Percentiles rank a stretch among this genome's conserved stretches.
Conservation (phyloP, 2,329 filamentous ascomycete genomes). For the Beauveria australis region DNA sequence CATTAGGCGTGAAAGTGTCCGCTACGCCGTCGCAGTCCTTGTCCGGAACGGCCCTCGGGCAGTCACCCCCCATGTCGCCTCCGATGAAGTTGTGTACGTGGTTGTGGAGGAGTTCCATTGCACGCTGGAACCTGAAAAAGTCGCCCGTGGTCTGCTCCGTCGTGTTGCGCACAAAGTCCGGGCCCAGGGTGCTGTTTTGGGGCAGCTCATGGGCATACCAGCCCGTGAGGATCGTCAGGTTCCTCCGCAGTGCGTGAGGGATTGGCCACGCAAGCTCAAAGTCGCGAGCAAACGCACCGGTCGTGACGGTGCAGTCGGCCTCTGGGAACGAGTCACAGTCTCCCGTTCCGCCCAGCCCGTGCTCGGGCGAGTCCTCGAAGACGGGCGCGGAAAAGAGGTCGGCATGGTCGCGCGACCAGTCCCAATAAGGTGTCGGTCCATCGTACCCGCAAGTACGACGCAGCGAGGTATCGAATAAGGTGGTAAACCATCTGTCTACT, state of each 20-base stretch:
- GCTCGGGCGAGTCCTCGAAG: not conserved
- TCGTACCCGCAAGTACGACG: not conserved
- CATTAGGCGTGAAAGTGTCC: not conserved
- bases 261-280: not conserved
- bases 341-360: not conserved
- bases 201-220: not conserved
- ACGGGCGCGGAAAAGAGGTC: not conserved
- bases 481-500: not conserved
- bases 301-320: not conserved
- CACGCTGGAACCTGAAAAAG: not conserved
- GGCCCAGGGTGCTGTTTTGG: not conserved
- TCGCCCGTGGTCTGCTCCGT: not conserved
- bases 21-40: not conserved
- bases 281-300: not conserved
- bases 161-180: not conserved
- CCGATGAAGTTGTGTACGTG: not conserved
- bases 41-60: not conserved
- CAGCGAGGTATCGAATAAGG: not conserved
- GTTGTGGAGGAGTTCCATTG: not conserved
- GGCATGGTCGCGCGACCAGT: conserved; percentile 7
- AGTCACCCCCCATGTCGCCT: not conserved
- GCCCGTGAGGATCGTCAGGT: not conserved
- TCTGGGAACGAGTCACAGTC: not conserved
- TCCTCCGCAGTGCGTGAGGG: not conserved
- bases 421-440: conserved; percentile 6